Conservation (phyloP, 2,329 filamentous ascomycete species). For the Diaporthe nobilis region DNA sequence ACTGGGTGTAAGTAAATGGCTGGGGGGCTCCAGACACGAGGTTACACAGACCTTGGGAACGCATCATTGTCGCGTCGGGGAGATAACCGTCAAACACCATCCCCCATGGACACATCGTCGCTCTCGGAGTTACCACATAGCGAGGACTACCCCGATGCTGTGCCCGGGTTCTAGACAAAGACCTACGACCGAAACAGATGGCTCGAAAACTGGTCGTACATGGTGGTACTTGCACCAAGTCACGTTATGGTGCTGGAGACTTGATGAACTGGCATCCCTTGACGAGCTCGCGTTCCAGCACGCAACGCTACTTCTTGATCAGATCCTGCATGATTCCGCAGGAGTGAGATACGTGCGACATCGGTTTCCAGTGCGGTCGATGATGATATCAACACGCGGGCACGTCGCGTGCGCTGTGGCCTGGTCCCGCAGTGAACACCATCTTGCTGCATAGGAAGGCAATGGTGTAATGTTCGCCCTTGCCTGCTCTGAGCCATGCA, state of each 20-base stretch:
- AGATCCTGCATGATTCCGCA: conserved; percentile 32
- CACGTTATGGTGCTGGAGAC: background rate
- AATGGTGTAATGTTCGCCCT: too few relatives aligned
- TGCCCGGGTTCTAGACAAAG: too few relatives aligned
- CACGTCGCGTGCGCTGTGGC: too few relatives aligned
- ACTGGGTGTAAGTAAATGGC: background rate
- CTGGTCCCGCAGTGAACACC: background rate
- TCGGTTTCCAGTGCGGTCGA: background rate
- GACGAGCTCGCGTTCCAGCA: conserved; percentile 1
- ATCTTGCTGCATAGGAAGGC: background rate
- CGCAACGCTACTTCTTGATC: background rate
- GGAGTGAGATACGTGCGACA: conserved; percentile 17
- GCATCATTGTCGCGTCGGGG: background rate
- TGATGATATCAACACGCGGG: background rate
- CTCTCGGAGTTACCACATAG: background rate
- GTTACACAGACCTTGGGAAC: background rate
- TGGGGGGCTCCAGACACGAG: background rate
- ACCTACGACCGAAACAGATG: background rate
- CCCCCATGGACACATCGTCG: background rate
- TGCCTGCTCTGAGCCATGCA: background rate
- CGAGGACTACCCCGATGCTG: background rate
- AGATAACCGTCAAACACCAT: background rate
- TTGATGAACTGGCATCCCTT: background rate
- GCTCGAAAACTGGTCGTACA: background rate
- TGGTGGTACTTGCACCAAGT: background rate